Evolutionary conservation across 2,329 filamentous ascomycete genomes (phyloP), one percentile per base, ranked within the genome.

Genomic region (Aspergillus sp.): DNA sequence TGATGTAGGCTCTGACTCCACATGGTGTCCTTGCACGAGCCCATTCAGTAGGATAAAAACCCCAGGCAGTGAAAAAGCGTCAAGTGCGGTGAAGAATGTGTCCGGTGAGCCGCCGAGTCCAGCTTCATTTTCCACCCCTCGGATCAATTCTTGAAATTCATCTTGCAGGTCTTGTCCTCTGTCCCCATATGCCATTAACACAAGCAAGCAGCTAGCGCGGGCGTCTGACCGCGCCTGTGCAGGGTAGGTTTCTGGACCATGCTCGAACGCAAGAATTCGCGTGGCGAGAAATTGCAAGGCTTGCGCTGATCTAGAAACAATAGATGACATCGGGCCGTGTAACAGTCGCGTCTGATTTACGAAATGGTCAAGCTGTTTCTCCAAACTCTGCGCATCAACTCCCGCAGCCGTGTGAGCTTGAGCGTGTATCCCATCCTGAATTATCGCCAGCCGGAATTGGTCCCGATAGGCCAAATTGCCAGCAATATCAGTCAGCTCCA

Each of bases 341-440:
- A 58, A 49, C 6, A 57, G 20, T 20, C 24, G 24, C 5, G 42
- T 29, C 18, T 20, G 5, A 24, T 26, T 22, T 9, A 26, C 14
- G 20, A 54, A 54, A 6, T 54, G 42, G 12, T 50, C 52, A 7
- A 58, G 45, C 20, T 54, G 56, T 32, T 49, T 14, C 32, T 58
- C 56, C 14, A 54, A 20, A 6, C 31, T 18, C 20, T 45, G 46
- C 2, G 6, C 29, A 54, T 22, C n/a, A 10, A 42, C 22, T n/a
- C 32, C 32, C 11, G 45, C n/a, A 12, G 29, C 1, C 12, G n/a
- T 6, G 2, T 54, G 51, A 6, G 22, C 20, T 18, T 54, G 29
- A 4, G 20, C 42, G 22, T 58, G 24, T 16, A 58, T 50, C 11
- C 54, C 52, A 14, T 58, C 52, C 45, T 58, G 56, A 12, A 58